Evolutionary conservation across 106 monocot genomes (phyloP), one percentile per base, ranked within the genome.

Genomic region (Amphibolis antarctica): DNA sequence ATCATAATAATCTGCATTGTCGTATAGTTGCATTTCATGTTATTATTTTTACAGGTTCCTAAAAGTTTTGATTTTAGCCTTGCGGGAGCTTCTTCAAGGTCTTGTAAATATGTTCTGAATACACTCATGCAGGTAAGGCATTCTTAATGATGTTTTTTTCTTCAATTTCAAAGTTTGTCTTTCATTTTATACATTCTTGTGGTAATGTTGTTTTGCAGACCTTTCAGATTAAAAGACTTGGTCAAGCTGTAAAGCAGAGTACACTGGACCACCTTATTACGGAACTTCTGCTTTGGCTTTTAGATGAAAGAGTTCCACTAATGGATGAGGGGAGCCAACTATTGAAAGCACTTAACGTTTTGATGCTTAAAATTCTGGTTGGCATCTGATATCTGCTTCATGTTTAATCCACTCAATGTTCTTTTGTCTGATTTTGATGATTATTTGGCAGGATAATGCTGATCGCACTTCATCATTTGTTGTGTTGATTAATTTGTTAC

Each of bases 321-420:
- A 98, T 98, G 90, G 98, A 98, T 71, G 98, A 98, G 71, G 98
- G 98, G 9, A 91, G 98, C 63, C 91, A 90, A 49, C 74, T 98
- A 9, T 69, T 98, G 31, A 98, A 91, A 80, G 98, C 98, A 56
- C 78, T 98, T 11, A 98, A 98, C 59, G 91, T 98, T 51, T 77
- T 98, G 46, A 98, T 98, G 98, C 85, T 98, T 58, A 98, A 98
- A 75, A 98, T 98, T 70, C 77, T 98, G 91, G 98, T 98, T 54
- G 53, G 76, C 46, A 44, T 65, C 25, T 42, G 44, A 9, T 28
- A 5, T 51, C 42, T 61, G 22, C 15, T n/a, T 51, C 51, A 20
- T 21, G 9, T 14, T 45, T 21, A 15, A 22, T 13, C 29, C 59
- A 18, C 15, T 24, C 52, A 44, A 63, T 53, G 22, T 57, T n/a